phyloP scores from a whole-genome alignment of 2,329 filamentous ascomycete species.

The Cordyceps tenuipes region DNA sequence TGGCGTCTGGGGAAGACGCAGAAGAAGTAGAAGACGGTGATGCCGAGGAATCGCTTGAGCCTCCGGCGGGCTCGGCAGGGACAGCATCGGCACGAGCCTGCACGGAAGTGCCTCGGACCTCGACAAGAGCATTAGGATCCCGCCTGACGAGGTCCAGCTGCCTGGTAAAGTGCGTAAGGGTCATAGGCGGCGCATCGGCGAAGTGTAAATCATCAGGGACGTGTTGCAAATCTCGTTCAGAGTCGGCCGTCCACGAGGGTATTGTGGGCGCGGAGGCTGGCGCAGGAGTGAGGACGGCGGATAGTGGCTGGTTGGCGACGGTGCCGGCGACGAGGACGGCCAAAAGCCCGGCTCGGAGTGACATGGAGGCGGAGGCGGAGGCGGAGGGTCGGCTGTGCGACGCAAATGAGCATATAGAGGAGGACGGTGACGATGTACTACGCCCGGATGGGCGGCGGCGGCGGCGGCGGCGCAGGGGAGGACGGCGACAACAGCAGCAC shows the following conservation, averaged over 20 bases:
- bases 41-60: background rate
- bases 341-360: background rate
- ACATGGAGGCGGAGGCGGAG: background rate
- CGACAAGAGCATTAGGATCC: background rate
- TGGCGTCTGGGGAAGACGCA: constrained; percentile 14
- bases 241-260: constrained; percentile 1
- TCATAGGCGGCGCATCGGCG: background rate
- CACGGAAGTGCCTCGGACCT: background rate
- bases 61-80: background rate
- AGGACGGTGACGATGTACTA: background rate
- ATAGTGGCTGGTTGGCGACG: background rate
- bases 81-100: background rate
- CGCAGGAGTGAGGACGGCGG: background rate
- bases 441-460: background rate
- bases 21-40: constrained; percentile 19
- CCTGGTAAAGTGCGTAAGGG: constrained; percentile 5
- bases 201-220: background rate
- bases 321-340: background rate
- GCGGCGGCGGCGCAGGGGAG: background rate
- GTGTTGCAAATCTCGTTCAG: background rate
- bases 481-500: background rate
- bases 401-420: background rate
- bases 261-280: constrained; percentile 4
- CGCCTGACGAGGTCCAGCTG: constrained; percentile 4
- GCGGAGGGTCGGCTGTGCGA: background rate